Conservation (phyloP, 2,329 filamentous ascomycete species). For the Raffaelea arxii region DNA sequence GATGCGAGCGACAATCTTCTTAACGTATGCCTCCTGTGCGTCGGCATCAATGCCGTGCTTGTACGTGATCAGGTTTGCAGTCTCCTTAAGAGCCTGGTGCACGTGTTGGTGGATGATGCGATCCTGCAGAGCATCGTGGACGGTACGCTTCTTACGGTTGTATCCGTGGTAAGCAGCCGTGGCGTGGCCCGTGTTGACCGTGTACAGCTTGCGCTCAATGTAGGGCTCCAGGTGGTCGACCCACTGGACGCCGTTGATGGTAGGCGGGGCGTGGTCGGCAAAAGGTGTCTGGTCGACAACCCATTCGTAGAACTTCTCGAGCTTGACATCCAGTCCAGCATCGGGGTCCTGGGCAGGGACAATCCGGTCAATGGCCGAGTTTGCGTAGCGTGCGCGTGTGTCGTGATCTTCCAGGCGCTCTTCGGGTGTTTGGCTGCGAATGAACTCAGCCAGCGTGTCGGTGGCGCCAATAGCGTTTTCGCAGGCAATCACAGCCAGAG, state of each 20-base stretch:
- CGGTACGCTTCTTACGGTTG: slow-evolving; percentile 73
- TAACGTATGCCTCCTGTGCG: slow-evolving; percentile 78
- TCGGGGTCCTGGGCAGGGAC: slow-evolving; percentile 80
- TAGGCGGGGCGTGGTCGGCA: slow-evolving; percentile 56
- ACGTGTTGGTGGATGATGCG: slow-evolving; percentile 72
- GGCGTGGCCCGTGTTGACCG: slow-evolving; percentile 96
- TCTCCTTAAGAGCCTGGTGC: slow-evolving; percentile 71
- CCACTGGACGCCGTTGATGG: slow-evolving; percentile 85
- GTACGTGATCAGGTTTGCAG: slow-evolving; percentile 70
- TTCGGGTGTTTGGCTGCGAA: slow-evolving; percentile 64
- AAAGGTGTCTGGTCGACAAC: slow-evolving; percentile 87
- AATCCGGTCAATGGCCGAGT: slow-evolving; percentile 97
- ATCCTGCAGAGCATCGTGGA: slow-evolving; percentile 82
- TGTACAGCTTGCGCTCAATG: slow-evolving; percentile 99
- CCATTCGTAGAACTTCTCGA: slow-evolving; percentile 99
- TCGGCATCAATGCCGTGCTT: slow-evolving; percentile 67
- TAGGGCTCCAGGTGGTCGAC: slow-evolving; percentile 86
- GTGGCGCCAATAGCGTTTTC: slow-evolving; percentile 97
- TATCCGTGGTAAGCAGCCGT: slow-evolving; percentile 94
- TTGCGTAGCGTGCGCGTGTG: slow-evolving; percentile 79
- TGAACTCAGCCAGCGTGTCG: slow-evolving; percentile 72
- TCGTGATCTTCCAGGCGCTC: slow-evolving; percentile 59
- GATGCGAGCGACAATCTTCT: slow-evolving; percentile 87
- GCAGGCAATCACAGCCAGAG: slow-evolving; percentile 88
- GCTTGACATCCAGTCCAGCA: slow-evolving; percentile 79